Evolutionary conservation across 305 asterid genomes (phyloP).

Genomic region (Euphrasia arctica): DNA sequence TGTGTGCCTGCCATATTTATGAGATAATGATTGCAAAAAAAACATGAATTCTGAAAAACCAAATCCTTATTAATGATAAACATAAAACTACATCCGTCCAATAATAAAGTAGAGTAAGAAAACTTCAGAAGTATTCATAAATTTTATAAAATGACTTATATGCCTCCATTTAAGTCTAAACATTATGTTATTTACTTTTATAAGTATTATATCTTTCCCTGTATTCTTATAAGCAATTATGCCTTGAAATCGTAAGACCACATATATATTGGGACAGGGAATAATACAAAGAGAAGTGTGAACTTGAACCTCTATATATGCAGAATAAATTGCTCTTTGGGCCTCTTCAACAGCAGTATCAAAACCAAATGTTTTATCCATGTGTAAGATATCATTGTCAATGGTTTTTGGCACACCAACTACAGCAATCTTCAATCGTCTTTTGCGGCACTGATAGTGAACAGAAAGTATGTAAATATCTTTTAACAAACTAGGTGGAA

Average conservation of each 20-base stretch:
- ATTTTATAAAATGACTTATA: too few relatives aligned
- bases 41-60: neutral
- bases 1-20: slow-evolving; percentile 72
- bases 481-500: slow-evolving; percentile 9
- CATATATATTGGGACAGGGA: neutral
- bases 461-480: slow-evolving; percentile 7
- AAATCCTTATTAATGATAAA: slow-evolving; percentile 15
- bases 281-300: slow-evolving; percentile 3
- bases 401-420: slow-evolving; percentile 99
- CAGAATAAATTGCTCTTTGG: slow-evolving; percentile 96
- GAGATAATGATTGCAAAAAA: slow-evolving; percentile 16
- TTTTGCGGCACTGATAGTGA: slow-evolving; percentile 69
- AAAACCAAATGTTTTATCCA: slow-evolving; percentile 98
- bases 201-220: too few relatives aligned
- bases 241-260: too few relatives aligned
- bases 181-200: too few relatives aligned
- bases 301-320: slow-evolving; percentile 79
- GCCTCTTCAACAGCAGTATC: slow-evolving; percentile 99
- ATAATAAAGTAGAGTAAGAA: too few relatives aligned
- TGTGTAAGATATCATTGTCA: slow-evolving; percentile 93
- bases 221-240: too few relatives aligned
- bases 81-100: too few relatives aligned
- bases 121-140: too few relatives aligned
- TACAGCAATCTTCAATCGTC: slow-evolving; percentile 68
- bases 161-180: too few relatives aligned